A percentile compares a stretch with the other conserved stretches of the same genome.
Conservation (phyloP, 129 eudicot genomes). For the Smallanthus sonchifolius region DNA sequence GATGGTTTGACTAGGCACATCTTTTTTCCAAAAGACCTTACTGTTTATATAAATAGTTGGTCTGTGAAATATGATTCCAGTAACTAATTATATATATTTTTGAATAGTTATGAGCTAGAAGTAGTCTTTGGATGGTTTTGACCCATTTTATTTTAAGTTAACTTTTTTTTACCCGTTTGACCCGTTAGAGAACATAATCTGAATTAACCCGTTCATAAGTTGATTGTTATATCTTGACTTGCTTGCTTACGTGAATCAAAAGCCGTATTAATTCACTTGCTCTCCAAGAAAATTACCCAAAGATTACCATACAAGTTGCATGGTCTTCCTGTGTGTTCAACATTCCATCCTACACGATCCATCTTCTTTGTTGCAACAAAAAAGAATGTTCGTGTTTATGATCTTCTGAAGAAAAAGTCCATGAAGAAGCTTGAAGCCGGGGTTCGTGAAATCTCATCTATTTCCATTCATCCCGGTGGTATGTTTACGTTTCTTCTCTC, state of each 20-base stretch:
- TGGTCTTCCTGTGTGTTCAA: slow-evolving; percentile 76
- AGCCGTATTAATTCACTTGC: slow-evolving; percentile 78
- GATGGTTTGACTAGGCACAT: neutral
- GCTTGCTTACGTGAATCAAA: slow-evolving; percentile 60
- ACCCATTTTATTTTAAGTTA: neutral
- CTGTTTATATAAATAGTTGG: neutral
- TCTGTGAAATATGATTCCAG: neutral
- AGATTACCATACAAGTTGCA: slow-evolving; percentile 82
- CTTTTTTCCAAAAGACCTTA: neutral
- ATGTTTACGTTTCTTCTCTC: neutral
- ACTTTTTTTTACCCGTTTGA: neutral
- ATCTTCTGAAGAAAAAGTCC: slow-evolving; percentile 62
- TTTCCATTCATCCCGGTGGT: slow-evolving; percentile 94
- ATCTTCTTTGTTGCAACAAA: slow-evolving; percentile 81
- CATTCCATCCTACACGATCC: slow-evolving; percentile 91
- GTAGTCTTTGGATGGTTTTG: neutral
- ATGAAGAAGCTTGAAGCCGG: slow-evolving; percentile 78
- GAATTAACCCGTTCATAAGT: neutral
- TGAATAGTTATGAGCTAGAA: neutral
- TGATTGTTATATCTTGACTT: slow-evolving; percentile 56
- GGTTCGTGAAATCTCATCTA: slow-evolving; percentile 67
- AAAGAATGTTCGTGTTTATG: slow-evolving; percentile 80
- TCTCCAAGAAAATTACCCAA: slow-evolving; percentile 73
- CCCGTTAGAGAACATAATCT: neutral
- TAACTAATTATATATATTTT: neutral